A percentile compares a stretch with the other conserved stretches of the same genome.
phyloP scores from a whole-genome alignment of 1,284 basidiomycete species.

The Schizopora paradoxa region DNA sequence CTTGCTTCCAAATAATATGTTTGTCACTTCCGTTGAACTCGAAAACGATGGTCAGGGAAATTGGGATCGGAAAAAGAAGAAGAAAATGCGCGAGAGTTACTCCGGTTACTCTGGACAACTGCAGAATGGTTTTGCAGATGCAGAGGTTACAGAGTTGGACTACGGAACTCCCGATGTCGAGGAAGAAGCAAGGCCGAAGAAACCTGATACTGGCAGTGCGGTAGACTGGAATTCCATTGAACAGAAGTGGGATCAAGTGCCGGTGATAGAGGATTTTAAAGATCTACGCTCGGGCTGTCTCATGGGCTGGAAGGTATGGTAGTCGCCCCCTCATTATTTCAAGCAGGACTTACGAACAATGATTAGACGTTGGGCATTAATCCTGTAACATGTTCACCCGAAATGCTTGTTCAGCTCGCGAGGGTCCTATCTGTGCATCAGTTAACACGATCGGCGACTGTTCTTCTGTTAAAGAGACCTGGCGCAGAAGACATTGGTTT shows the following conservation, averaged over 20 bases:
- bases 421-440: conserved; percentile 24
- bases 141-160: neutral
- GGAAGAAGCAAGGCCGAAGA: neutral
- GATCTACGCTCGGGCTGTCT: conserved; percentile 33
- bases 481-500: conserved; percentile 11
- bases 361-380: conserved; percentile 39
- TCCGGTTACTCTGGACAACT: conserved; percentile 14
- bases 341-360: neutral
- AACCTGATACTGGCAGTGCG: conserved; percentile 2
- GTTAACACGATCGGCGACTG: neutral
- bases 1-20: conserved; percentile 51
- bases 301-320: conserved; percentile 51
- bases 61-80: conserved; percentile 26
- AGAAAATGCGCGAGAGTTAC: conserved; percentile 21
- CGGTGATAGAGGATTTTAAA: conserved; percentile 27
- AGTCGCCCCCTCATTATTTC: conserved; percentile 3
- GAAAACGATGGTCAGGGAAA: conserved; percentile 41
- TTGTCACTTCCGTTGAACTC: conserved; percentile 65
- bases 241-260: conserved; percentile 34
- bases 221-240: conserved; percentile 39
- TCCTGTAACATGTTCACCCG: conserved; percentile 47
- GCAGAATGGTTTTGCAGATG: too few relatives aligned
- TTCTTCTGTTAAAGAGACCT: conserved; percentile 5
- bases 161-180: conserved; percentile 2
- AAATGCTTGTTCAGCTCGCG: conserved; percentile 41